These are phyloP conservation scores for Lignosus rhinocerotis DNA, from an alignment of 1,284 basidiomycete genomes.

Conservation along the genomic window DNA sequence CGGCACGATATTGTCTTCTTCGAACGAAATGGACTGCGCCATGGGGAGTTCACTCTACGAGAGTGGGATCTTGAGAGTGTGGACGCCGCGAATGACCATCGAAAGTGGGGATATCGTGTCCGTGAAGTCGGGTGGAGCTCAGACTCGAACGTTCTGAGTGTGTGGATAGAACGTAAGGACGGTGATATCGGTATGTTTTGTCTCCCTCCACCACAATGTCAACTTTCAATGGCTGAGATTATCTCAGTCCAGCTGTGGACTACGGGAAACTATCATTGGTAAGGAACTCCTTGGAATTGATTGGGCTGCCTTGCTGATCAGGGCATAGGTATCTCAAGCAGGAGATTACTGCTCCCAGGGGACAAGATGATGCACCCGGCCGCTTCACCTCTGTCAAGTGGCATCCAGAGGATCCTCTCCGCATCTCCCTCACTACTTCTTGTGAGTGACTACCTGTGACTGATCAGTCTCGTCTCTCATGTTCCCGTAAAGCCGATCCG, in stretches of 20 bases:
- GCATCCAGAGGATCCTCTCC: constrained; percentile 84
- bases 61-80: constrained; percentile 32
- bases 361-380: constrained; percentile 26
- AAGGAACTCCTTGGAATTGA: constrained; percentile 7
- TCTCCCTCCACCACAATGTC: background rate
- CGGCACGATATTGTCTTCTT: constrained; percentile 93
- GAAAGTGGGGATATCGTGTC: constrained; percentile 67
- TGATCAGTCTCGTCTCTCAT: constrained; percentile 1
- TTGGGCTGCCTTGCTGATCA: constrained; percentile 1
- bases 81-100: constrained; percentile 2
- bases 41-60: constrained; percentile 85
- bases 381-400: constrained; percentile 75
- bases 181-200: constrained; percentile 61
- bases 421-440: constrained; percentile 68
- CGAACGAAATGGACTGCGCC: constrained; percentile 91
- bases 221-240: background rate
- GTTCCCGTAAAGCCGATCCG: constrained; percentile 39
- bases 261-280: constrained; percentile 96
- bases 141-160: constrained; percentile 83
- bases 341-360: constrained; percentile 60
- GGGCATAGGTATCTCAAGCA: constrained; percentile 84
- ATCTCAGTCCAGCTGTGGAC: constrained; percentile 90
- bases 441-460: constrained; percentile 45
- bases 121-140: constrained; percentile 85
- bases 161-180: constrained; percentile 78